Evolutionary conservation across 129 eudicot species (phyloP).

Genomic region (Logfia minima): DNA sequence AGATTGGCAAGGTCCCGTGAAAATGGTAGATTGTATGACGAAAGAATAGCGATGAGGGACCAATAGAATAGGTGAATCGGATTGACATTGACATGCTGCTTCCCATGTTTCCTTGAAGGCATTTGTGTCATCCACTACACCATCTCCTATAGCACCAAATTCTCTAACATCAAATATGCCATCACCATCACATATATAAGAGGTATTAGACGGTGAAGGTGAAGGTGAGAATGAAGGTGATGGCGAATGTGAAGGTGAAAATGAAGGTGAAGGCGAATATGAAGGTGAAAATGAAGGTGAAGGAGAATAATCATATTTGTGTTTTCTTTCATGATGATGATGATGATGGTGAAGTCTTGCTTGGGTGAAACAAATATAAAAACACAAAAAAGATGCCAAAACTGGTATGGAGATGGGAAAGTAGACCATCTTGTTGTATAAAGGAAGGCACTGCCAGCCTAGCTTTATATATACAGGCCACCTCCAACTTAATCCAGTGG

Average conservation of each 20-base stretch:
- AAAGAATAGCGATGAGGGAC: slow-evolving; percentile 61
- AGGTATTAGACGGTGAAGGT: slow-evolving; percentile 30
- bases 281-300: background rate
- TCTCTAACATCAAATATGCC: slow-evolving; percentile 45
- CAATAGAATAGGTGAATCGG: slow-evolving; percentile 28
- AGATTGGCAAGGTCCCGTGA: slow-evolving; percentile 69
- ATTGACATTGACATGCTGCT: slow-evolving; percentile 47
- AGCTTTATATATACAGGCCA: slow-evolving; percentile 3
- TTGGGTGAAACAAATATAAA: slow-evolving; percentile 20
- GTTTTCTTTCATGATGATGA: slow-evolving; percentile 28
- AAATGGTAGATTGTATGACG: slow-evolving; percentile 60
- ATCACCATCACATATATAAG: background rate
- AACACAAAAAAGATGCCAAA: slow-evolving; percentile 18
- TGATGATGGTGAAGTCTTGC: slow-evolving; percentile 48
- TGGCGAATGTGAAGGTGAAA: background rate
- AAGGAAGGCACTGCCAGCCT: background rate
- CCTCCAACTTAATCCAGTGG: background rate
- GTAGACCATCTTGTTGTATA: slow-evolving; percentile 24
- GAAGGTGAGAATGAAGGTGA: slow-evolving; percentile 13
- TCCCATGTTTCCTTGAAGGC: slow-evolving; percentile 82
- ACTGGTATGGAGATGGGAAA: slow-evolving; percentile 12
- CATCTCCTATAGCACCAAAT: slow-evolving; percentile 81
- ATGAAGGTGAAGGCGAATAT: background rate
- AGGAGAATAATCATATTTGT: slow-evolving; percentile 23
- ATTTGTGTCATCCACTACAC: slow-evolving; percentile 54